phyloP scores from a whole-genome alignment of 2,329 filamentous ascomycete species.

The Apiospora arundinis region DNA sequence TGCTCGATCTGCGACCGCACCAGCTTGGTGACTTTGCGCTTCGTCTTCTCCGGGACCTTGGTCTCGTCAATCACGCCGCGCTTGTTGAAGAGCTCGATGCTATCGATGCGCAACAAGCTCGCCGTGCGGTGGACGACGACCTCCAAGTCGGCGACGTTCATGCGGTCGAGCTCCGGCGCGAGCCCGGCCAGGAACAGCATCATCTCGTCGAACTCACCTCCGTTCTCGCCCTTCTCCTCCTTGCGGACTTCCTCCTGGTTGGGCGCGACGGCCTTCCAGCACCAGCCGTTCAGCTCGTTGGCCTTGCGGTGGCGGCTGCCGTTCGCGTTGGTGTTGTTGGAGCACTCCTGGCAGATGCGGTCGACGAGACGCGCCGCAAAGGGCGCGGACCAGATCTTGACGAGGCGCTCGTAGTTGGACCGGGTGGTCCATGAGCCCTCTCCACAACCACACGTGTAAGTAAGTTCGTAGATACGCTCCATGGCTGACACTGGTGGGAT shows the following conservation, averaged over 20 bases:
- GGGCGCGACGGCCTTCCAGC: background rate
- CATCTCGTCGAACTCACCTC: background rate
- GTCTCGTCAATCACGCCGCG: background rate
- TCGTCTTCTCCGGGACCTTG: background rate
- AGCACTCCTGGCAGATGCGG: background rate
- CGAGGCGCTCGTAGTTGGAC: background rate
- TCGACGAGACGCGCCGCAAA: background rate
- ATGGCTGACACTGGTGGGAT: background rate
- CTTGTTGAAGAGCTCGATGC: background rate
- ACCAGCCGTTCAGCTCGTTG: background rate
- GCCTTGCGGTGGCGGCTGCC: background rate
- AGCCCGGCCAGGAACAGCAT: background rate
- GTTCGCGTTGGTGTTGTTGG: too few relatives aligned
- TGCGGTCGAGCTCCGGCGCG: background rate
- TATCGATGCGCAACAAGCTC: background rate
- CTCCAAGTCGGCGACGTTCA: background rate
- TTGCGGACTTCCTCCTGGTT: background rate
- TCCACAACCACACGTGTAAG: conserved; percentile 4
- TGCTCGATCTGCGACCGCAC: background rate
- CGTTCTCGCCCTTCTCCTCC: background rate
- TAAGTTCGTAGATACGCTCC: background rate
- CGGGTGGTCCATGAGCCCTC: background rate
- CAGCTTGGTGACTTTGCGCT: background rate
- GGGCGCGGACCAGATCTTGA: background rate
- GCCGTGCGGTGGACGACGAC: background rate